phyloP scores from a whole-genome alignment of 805 yeast genomes.

The Ogataea pilisensis region DNA sequence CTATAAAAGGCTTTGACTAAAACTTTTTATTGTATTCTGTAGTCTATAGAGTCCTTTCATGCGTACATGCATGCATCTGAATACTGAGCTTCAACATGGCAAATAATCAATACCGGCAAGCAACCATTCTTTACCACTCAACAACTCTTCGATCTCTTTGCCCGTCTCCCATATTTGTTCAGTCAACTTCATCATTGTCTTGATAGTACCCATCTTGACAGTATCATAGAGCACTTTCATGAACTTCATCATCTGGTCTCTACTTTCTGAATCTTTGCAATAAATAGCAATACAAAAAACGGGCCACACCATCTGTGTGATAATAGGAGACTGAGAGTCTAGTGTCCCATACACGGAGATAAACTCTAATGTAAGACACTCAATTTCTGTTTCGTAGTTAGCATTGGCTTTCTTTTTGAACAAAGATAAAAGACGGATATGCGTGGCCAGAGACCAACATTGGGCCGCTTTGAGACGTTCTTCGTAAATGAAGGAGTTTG shows the following conservation, averaged over 20 bases:
- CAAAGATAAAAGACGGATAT: slow-evolving; percentile 28
- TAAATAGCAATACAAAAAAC: slow-evolving; percentile 47
- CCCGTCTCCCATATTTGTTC: slow-evolving; percentile 45
- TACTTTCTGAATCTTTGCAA: slow-evolving; percentile 33
- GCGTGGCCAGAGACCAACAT: slow-evolving; percentile 47
- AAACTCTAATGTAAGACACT: slow-evolving; percentile 40
- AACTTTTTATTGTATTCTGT: no score
- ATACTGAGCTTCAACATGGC: slow-evolving; percentile 32
- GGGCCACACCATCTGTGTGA: slow-evolving; percentile 65
- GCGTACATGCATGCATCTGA: no score
- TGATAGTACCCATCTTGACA: slow-evolving; percentile 52
- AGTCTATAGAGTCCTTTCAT: no score
- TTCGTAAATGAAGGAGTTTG: slow-evolving; percentile 31
- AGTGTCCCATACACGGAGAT: slow-evolving; percentile 42
- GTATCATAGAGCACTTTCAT: slow-evolving; percentile 42
- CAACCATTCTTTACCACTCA: slow-evolving; percentile 42
- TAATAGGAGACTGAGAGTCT: slow-evolving; percentile 42
- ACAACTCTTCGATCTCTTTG: slow-evolving; percentile 38
- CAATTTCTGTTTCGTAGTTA: slow-evolving; percentile 26
- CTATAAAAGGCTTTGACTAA: no score
- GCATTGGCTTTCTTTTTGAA: slow-evolving; percentile 7
- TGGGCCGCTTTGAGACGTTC: slow-evolving; percentile 48
- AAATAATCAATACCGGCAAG: slow-evolving; percentile 49
- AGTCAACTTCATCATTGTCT: slow-evolving; percentile 39
- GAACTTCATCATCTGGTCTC: slow-evolving; percentile 27